Evolutionary conservation across 345 rosid species (phyloP), one percentile per base, ranked within the genome.

Genomic region (Raphanus raphanistrum): DNA sequence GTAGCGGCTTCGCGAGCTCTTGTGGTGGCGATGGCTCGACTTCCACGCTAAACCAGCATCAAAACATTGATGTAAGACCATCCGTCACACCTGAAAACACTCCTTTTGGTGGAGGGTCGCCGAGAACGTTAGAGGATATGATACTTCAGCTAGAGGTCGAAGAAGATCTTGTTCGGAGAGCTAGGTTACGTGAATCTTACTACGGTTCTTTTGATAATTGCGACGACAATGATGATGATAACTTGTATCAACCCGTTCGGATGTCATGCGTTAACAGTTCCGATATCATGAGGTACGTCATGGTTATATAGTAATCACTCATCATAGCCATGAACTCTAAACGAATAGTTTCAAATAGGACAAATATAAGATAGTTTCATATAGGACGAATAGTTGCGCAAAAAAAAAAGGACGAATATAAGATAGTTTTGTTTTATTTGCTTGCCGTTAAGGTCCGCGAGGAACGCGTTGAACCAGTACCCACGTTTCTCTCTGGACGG

Each of bases 401-500:
- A n/a, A n/a, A n/a, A n/a, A 45, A 12, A 45, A 12, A 12, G 52
- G 16, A 52, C 8, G 8, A 15, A 15, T 52, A 52, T 52, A 16
- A 16, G 6, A 52, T 52, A 52, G 26, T 16, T 52, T 2, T 52
- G 26, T 52, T 52, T 52, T 28, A 38, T 41, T 21, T 72, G 63
- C 2, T 8, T 66, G 29, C 17, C 7, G 31, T 32, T 4, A 43
- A 82, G 88, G 52, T 92, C 97, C 0, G 98, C 98, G 1, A 86
- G 94, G 79, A 88, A 88, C 61, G 98, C 97, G 0, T 68, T 94
- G 86, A 90, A 89, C 77, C 94, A 94, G 76, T 92, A 94, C 84
- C 98, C 98, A 31, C 88, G 98, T 1, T 94, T 94, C 76, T 94
- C 98, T 0, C 87, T 94, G 0, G 98, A 94, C 17, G 98, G 97